A percentile compares a stretch with the other conserved stretches of the same genome.
Conservation (phyloP, 73 alveolate genomes). For the Symbiodinium pilosum region DNA sequence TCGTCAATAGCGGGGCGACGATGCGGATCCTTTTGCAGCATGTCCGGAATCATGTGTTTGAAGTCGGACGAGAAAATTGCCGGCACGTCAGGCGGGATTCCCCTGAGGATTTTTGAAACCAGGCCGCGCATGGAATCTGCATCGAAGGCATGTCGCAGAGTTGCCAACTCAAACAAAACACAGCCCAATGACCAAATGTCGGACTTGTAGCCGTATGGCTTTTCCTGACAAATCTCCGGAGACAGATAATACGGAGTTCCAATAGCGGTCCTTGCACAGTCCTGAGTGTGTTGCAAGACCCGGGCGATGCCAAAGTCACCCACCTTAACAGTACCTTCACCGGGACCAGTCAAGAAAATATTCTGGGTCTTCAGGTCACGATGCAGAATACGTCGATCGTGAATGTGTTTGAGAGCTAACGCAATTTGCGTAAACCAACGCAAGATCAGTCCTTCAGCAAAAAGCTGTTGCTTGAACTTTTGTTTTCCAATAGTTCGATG, state of each 20-base stretch:
- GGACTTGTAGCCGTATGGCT: conserved; percentile 99
- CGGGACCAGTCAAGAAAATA: conserved; percentile 89
- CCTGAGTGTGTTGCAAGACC: conserved; percentile 96
- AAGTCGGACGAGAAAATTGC: conserved; percentile 39
- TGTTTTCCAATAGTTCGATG: conserved; percentile 96
- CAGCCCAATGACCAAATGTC: conserved; percentile 99
- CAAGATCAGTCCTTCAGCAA: conserved; percentile 95
- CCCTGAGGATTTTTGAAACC: conserved; percentile 97
- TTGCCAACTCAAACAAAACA: conserved; percentile 99
- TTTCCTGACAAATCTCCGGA: conserved; percentile 99
- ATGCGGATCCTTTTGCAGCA: conserved; percentile 69
- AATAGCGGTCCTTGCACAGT: conserved; percentile 99
- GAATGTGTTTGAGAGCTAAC: conserved; percentile 95
- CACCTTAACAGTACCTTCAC: conserved; percentile 96
- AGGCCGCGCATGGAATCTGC: conserved; percentile 99
- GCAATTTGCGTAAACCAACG: conserved; percentile 96
- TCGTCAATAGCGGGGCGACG: conserved; percentile 28
- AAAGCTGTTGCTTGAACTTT: not conserved
- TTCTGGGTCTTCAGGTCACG: conserved; percentile 96
- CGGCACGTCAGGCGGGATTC: conserved; percentile 88
- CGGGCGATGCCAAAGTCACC: conserved; percentile 96
- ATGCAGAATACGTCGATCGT: conserved; percentile 95
- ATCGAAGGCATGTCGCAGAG: conserved; percentile 99
- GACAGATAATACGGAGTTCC: conserved; percentile 99
- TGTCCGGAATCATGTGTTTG: conserved; percentile 10